These are phyloP conservation scores for Chlorociboria aeruginascens DNA, from an alignment of 495 filamentous ascomycete species.

Conservation along the genomic window DNA sequence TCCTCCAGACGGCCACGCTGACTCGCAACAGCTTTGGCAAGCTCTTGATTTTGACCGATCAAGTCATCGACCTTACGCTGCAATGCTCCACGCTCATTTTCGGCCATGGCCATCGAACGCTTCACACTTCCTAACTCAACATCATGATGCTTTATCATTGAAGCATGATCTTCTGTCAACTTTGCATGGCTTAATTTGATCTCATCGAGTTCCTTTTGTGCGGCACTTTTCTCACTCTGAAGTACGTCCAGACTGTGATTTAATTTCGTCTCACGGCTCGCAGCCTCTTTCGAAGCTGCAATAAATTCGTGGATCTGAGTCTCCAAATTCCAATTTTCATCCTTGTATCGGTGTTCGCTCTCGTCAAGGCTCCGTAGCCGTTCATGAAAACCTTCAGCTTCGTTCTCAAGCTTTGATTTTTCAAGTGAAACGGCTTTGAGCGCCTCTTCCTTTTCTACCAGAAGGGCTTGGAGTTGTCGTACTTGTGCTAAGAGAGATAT, in stretches of 20 bases:
- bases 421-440: slow-evolving; percentile 62
- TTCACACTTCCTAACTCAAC: slow-evolving; percentile 71
- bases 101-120: slow-evolving; percentile 58
- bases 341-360: slow-evolving; percentile 88
- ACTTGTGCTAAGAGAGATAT: slow-evolving; percentile 83
- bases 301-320: slow-evolving; percentile 75
- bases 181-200: slow-evolving; percentile 65
- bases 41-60: slow-evolving; percentile 74
- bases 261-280: slow-evolving; percentile 72
- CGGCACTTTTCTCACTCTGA: slow-evolving; percentile 60
- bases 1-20: slow-evolving; percentile 61
- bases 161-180: slow-evolving; percentile 65
- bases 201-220: slow-evolving; percentile 81
- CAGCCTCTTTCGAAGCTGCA: slow-evolving; percentile 53
- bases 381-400: slow-evolving; percentile 66
- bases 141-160: slow-evolving; percentile 71
- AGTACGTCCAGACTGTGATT: slow-evolving; percentile 52
- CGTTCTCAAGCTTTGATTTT: slow-evolving; percentile 65
- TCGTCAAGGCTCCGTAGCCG: slow-evolving; percentile 75
- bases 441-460: slow-evolving; percentile 78
- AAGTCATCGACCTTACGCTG: slow-evolving; percentile 80
- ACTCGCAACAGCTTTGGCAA: slow-evolving; percentile 62
- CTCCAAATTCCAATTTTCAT: slow-evolving; percentile 96
- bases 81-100: slow-evolving; percentile 59
- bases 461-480: slow-evolving; percentile 69